Percentiles rank a stretch among this genome's conserved stretches.
Conservation (phyloP, 106 monocot genomes). For the Alisma plantagoaquatica region DNA sequence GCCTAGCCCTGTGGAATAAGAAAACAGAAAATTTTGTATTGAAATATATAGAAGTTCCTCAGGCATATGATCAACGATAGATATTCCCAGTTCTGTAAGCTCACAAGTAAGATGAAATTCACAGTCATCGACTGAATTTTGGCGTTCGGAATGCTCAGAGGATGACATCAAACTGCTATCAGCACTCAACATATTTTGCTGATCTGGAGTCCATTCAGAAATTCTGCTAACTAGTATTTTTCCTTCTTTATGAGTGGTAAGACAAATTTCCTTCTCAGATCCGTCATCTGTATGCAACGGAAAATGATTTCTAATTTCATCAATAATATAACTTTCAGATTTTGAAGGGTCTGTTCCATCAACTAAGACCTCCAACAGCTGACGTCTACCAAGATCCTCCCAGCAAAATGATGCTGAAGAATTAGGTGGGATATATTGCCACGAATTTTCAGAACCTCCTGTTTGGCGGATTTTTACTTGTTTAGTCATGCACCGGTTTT, state of each 20-base stretch:
- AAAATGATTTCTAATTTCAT: conserved; percentile 64
- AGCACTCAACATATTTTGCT: conserved; percentile 12
- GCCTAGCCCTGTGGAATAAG: conserved; percentile 83
- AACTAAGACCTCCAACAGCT: conserved; percentile 57
- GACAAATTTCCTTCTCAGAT: conserved; percentile 37
- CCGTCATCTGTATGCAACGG: conserved; percentile 31
- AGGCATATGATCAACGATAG: conserved; percentile 81
- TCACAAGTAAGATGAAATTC: conserved; percentile 87
- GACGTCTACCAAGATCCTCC: conserved; percentile 81
- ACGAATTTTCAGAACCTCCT: conserved; percentile 52
- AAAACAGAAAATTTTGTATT: conserved; percentile 50
- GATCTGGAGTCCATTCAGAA: conserved; percentile 82
- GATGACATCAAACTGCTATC: conserved; percentile 19
- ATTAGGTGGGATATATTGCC: conserved; percentile 79
- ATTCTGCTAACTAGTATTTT: conserved; percentile 48
- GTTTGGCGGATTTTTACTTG: conserved; percentile 80
- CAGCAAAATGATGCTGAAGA: conserved; percentile 74
- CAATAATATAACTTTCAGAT: conserved; percentile 65
- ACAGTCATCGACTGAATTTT: conserved; percentile 30
- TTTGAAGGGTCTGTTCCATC: conserved; percentile 60
- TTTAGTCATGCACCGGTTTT: conserved; percentile 74
- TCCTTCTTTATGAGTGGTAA: conserved; percentile 70
- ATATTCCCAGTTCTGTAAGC: conserved; percentile 72
- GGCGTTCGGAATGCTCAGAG: conserved; percentile 35
- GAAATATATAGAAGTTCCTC: conserved; percentile 90